A percentile compares a stretch with the other conserved stretches of the same genome.
Conservation (phyloP, 2,329 filamentous ascomycete genomes). For the Monilinia fructigena region DNA sequence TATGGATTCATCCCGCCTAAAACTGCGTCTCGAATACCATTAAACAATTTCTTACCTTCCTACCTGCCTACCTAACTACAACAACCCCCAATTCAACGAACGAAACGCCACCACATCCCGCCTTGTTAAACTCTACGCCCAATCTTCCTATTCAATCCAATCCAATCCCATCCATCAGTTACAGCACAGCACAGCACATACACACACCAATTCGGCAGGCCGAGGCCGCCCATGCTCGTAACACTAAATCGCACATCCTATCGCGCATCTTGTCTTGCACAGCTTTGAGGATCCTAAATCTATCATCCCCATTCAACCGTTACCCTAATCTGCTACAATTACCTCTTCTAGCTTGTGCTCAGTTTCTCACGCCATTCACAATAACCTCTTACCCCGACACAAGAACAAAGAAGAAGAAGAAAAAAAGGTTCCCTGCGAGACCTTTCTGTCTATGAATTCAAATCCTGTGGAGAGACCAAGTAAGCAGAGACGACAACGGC, state of each 20-base stretch:
- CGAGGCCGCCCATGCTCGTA: conserved; percentile 19
- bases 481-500: conserved; percentile 27
- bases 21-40: background rate
- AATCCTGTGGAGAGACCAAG: conserved; percentile 19
- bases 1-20: conserved; percentile 5
- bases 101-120: conserved; percentile 11
- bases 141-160: background rate
- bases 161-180: background rate
- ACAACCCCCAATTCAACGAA: background rate
- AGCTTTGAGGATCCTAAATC: conserved; percentile 12
- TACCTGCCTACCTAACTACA: background rate
- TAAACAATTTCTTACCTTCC: background rate
- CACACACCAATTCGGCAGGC: conserved; percentile 10
- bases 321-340: conserved; percentile 9
- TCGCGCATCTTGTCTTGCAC: conserved; percentile 22
- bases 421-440: background rate
- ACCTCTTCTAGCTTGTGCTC: background rate
- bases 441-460: conserved; percentile 24
- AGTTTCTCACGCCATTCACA: background rate
- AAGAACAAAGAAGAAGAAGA: too few relatives aligned
- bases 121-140: background rate
- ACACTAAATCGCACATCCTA: conserved; percentile 20
- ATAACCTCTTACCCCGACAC: background rate
- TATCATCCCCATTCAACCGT: conserved; percentile 6
- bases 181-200: conserved; percentile 9